Evolutionary conservation across 257 asterid species (phyloP).

Genomic region (Ilex aquifolium): DNA sequence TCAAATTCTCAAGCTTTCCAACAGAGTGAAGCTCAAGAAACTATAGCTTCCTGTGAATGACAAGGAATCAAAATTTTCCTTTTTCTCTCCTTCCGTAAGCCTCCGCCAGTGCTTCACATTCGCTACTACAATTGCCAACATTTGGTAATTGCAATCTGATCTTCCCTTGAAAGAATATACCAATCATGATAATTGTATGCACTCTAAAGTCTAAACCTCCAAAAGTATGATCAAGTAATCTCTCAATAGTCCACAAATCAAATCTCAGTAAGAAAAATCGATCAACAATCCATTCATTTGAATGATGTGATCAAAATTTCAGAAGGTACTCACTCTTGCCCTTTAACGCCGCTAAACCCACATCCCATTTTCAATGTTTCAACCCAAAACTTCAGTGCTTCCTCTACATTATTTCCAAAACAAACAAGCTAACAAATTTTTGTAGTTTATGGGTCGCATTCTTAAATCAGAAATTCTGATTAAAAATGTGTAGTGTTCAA

Average conservation of each 20-base stretch:
- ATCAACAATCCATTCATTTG: too few species aligned
- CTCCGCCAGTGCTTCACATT: conserved; percentile 15
- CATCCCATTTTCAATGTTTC: too few species aligned
- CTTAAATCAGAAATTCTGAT: too few species aligned
- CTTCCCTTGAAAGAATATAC: conserved; percentile 19
- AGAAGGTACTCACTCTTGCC: conserved; percentile 3
- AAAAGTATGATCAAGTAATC: background rate
- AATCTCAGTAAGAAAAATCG: too few species aligned
- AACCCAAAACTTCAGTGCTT: too few species aligned
- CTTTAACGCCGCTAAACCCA: background rate
- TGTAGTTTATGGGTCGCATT: too few species aligned
- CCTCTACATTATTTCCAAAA: too few species aligned
- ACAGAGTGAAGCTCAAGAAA: conserved; percentile 27
- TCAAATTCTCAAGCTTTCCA: conserved; percentile 19
- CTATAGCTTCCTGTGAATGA: conserved; percentile 28
- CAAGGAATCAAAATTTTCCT: conserved; percentile 29
- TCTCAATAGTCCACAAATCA: too few species aligned
- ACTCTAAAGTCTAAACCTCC: background rate
- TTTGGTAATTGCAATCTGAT: conserved; percentile 7
- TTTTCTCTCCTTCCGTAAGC: conserved; percentile 12
- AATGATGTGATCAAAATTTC: conserved; percentile 7
- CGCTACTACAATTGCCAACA: too few species aligned
- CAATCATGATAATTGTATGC: too few species aligned
- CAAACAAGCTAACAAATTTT: too few species aligned
- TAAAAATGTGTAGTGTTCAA: too few species aligned